These are phyloP conservation scores for Persicaria tinctoria DNA, from an alignment of 148 eudicot genomes.

Conservation along the genomic window DNA sequence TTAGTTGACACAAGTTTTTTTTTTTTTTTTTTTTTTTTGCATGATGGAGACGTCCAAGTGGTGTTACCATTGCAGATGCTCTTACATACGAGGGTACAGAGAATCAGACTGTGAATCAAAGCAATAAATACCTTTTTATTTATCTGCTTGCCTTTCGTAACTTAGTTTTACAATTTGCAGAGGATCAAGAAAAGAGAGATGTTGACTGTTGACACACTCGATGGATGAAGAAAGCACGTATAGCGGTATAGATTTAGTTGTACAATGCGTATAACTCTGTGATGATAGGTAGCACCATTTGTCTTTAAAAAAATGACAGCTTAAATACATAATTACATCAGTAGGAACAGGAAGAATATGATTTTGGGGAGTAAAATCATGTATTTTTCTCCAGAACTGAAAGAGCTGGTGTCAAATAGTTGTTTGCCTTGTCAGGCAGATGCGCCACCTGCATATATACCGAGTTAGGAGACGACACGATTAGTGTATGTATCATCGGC, in stretches of 20 bases:
- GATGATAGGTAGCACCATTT: slow-evolving; percentile 6
- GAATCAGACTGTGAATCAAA: too few species aligned
- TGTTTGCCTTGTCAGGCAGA: slow-evolving; percentile 96
- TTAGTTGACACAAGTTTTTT: too few species aligned
- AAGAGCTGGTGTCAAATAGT: slow-evolving; percentile 87
- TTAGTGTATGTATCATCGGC: not conserved
- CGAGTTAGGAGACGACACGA: not conserved
- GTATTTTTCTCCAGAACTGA: slow-evolving; percentile 91
- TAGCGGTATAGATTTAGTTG: not conserved
- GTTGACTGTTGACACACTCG: not conserved
- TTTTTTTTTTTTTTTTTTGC: too few species aligned
- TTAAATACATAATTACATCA: slow-evolving; percentile 7
- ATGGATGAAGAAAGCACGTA: not conserved
- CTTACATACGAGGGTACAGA: too few species aligned
- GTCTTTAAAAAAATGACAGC: not conserved
- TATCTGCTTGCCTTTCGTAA: too few species aligned
- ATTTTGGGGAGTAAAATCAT: slow-evolving; percentile 21
- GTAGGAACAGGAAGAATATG: not conserved
- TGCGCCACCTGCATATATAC: slow-evolving; percentile 71
- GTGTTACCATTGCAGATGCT: too few species aligned
- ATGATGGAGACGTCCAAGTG: too few species aligned
- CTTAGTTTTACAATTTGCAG: not conserved
- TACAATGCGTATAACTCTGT: slow-evolving; percentile 1
- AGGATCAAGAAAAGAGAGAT: not conserved
- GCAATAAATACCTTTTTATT: too few species aligned